A percentile compares a stretch with the other conserved stretches of the same genome.
phyloP scores from a whole-genome alignment of 1,139 yeast species.

The Blastobotrys proliferans region DNA sequence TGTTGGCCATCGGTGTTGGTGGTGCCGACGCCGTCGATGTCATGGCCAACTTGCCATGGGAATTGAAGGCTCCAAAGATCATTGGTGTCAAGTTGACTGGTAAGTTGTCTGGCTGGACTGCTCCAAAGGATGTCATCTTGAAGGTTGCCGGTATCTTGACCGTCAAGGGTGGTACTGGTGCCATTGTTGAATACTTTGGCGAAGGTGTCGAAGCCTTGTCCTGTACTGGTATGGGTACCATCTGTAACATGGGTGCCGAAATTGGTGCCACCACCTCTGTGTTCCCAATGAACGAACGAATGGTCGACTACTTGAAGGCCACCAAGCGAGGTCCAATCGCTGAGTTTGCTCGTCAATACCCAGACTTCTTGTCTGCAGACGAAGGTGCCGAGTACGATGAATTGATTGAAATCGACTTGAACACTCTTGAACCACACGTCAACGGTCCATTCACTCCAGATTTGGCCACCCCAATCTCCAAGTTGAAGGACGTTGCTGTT shows the following conservation, averaged over 20 bases:
- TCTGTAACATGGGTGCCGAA: conserved; percentile 99
- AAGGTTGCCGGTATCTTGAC: conserved; percentile 96
- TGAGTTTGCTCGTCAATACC: conserved; percentile 63
- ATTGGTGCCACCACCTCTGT: conserved; percentile 98
- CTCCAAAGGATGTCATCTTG: conserved; percentile 96
- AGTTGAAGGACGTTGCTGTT: conserved; percentile 83
- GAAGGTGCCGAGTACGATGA: conserved; percentile 95
- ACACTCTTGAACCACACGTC: conserved; percentile 93
- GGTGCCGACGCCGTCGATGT: conserved; percentile 99
- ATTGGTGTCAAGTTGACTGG: conserved; percentile 97
- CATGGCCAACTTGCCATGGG: conserved; percentile 95
- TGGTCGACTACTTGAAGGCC: conserved; percentile 84
- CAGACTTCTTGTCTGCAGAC: conserved; percentile 85
- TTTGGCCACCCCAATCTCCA: conserved; percentile 94
- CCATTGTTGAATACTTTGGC: conserved; percentile 96
- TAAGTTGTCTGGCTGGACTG: conserved; percentile 93
- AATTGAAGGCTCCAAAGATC: conserved; percentile 96
- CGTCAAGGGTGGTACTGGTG: conserved; percentile 99
- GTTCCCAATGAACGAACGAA: conserved; percentile 93
- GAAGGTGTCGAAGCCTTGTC: conserved; percentile 94
- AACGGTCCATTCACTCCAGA: conserved; percentile 99
- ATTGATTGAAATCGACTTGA: conserved; percentile 89
- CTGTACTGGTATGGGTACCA: conserved; percentile 99
- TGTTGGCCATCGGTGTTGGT: conserved; percentile 98
- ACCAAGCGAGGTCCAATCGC: conserved; percentile 84